Conservation (phyloP, 2,329 filamentous ascomycete genomes). For the Colletotrichum tabaci region DNA sequence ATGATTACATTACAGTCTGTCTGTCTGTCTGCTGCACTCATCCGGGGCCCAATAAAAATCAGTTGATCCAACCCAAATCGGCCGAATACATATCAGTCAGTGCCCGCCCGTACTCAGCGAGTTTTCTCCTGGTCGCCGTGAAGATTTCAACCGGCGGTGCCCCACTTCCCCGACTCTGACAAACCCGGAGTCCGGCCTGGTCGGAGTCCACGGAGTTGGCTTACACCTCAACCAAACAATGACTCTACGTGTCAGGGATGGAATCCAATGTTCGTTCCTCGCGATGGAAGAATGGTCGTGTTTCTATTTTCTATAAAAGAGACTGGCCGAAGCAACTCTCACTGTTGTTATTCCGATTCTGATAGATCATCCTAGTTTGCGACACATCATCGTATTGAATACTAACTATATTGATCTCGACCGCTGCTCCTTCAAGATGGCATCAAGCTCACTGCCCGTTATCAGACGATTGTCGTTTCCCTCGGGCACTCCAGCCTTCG, state of each 20-base stretch:
- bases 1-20: no score
- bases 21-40: background rate
- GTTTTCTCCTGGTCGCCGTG: background rate
- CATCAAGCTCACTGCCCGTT: conserved; percentile 2
- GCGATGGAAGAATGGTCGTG: no score
- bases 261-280: background rate
- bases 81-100: background rate
- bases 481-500: conserved; percentile 47
- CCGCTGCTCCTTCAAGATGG: background rate
- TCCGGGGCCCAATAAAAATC: no score
- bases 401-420: background rate
- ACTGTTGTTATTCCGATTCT: no score
- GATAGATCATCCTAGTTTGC: no score
- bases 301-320: no score
- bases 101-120: background rate
- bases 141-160: background rate
- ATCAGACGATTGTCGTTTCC: background rate
- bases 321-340: no score
- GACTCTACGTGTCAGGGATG: background rate
- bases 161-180: background rate
- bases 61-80: no score
- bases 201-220: background rate
- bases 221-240: background rate
- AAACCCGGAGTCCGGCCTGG: background rate
- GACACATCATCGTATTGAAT: background rate